Evolutionary conservation across 2,329 filamentous ascomycete genomes (phyloP).

Genomic region (Xylaria polymorpha): DNA sequence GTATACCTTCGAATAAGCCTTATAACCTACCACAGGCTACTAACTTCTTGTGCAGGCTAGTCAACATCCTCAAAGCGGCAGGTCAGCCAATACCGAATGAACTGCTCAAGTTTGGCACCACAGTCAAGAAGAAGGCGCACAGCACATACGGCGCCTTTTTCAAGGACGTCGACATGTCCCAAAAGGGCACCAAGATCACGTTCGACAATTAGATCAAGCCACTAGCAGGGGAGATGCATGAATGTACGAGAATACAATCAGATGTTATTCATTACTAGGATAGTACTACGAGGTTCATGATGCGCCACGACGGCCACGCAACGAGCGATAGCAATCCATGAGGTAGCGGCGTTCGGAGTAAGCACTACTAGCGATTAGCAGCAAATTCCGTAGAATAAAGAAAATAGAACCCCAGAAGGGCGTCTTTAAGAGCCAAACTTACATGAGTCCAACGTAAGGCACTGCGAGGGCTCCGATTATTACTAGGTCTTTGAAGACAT

Average conservation of each 20-base stretch:
- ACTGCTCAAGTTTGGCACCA: conserved; percentile 94
- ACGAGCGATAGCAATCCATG: conserved; percentile 60
- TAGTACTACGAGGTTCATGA: conserved; percentile 29
- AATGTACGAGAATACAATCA: conserved; percentile 17
- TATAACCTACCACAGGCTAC: conserved; percentile 11
- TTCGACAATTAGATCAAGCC: conserved; percentile 68
- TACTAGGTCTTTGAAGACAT: conserved; percentile 56
- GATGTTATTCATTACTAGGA: conserved; percentile 29
- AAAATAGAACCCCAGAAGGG: conserved; percentile 34
- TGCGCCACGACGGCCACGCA: conserved; percentile 51
- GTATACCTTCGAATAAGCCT: conserved; percentile 53
- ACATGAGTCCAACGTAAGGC: conserved; percentile 69
- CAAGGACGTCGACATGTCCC: conserved; percentile 86
- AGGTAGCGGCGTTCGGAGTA: conserved; percentile 67
- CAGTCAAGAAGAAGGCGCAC: conserved; percentile 98
- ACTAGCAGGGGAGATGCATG: not conserved
- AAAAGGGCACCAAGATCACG: conserved; percentile 90
- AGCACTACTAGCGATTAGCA: conserved; percentile 54
- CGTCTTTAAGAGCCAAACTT: conserved; percentile 55
- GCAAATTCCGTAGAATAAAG: conserved; percentile 19
- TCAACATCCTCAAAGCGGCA: conserved; percentile 95
- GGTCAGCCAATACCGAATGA: conserved; percentile 91
- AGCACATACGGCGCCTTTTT: conserved; percentile 95
- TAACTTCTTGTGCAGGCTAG: conserved; percentile 66
- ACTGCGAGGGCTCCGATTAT: conserved; percentile 63